Conservation (phyloP, 1,139 yeast species). For the Protomyces macrosporus region DNA sequence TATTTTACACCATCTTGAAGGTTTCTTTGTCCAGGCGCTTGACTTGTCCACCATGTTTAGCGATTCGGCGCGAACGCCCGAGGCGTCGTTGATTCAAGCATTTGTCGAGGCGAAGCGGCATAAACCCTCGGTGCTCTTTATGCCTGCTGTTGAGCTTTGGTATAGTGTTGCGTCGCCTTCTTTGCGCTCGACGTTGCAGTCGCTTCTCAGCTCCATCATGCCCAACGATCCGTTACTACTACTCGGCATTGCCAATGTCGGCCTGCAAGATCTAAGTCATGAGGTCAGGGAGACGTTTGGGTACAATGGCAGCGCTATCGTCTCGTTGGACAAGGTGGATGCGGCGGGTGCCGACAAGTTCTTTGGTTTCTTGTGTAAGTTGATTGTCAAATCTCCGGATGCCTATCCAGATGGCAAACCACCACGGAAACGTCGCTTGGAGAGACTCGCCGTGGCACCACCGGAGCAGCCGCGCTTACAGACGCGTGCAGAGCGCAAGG, state of each 20-base stretch:
- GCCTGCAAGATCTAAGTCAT: conserved; percentile 40
- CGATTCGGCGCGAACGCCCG: conserved; percentile 72
- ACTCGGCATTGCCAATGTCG: conserved; percentile 67
- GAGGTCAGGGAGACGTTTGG: conserved; percentile 51
- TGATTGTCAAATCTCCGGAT: conserved; percentile 63
- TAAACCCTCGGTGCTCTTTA: conserved; percentile 76
- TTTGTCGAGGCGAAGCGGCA: conserved; percentile 86
- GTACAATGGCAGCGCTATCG: conserved; percentile 46
- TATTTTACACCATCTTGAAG: conserved; percentile 73
- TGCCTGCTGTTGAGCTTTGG: conserved; percentile 84
- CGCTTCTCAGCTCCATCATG: conserved; percentile 61
- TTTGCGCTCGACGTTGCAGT: conserved; percentile 66
- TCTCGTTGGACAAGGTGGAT: conserved; percentile 46
- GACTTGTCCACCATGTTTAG: conserved; percentile 75
- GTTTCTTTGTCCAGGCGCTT: conserved; percentile 79
- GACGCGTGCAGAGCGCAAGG: conserved; percentile 41
- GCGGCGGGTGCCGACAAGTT: conserved; percentile 48
- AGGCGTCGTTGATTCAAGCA: conserved; percentile 75
- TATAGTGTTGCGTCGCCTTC: conserved; percentile 59
- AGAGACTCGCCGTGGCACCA: conserved; percentile 45
- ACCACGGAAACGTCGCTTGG: conserved; percentile 42
- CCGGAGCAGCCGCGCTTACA: conserved; percentile 34
- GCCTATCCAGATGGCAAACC: conserved; percentile 42
- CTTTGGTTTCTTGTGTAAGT: conserved; percentile 53
- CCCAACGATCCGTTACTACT: conserved; percentile 71